phyloP scores from a whole-genome alignment of 495 filamentous ascomycete species.

The Cairneyella variabilis region DNA sequence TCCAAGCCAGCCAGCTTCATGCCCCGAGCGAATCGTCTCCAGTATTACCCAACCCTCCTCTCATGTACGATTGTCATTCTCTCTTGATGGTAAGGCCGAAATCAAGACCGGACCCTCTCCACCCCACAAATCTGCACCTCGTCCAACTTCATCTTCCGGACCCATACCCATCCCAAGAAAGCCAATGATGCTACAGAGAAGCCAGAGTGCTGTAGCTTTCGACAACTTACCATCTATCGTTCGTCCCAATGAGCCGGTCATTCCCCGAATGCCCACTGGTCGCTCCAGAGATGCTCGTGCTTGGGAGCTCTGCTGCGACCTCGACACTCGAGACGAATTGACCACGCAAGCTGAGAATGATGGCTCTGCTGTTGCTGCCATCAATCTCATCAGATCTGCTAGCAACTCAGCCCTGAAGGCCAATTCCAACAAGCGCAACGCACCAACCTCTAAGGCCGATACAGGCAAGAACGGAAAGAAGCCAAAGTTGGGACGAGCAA shows the following conservation, averaged over 20 bases:
- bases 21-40: slow-evolving; percentile 23
- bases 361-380: slow-evolving; percentile 68
- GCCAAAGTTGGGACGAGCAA: slow-evolving; percentile 58
- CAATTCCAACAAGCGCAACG: slow-evolving; percentile 56
- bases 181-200: slow-evolving; percentile 54
- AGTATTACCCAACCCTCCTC: slow-evolving; percentile 30
- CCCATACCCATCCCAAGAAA: slow-evolving; percentile 44
- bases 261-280: slow-evolving; percentile 48
- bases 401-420: slow-evolving; percentile 49
- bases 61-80: slow-evolving; percentile 63
- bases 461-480: slow-evolving; percentile 53
- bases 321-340: slow-evolving; percentile 65
- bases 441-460: slow-evolving; percentile 43
- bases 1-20: slow-evolving; percentile 26
- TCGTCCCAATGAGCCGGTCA: slow-evolving; percentile 22
- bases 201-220: slow-evolving; percentile 52
- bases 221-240: slow-evolving; percentile 1
- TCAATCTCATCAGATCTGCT: slow-evolving; percentile 64
- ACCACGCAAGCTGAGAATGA: slow-evolving; percentile 69
- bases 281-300: slow-evolving; percentile 77
- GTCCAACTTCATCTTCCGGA: slow-evolving; percentile 13
- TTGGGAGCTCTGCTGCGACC: slow-evolving; percentile 81
- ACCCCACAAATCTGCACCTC: slow-evolving; percentile 39
- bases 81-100: slow-evolving; percentile 79
- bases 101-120: slow-evolving; percentile 73